phyloP scores from a whole-genome alignment of 192 early-diverging fungal genomes.

The Podila verticillata region DNA sequence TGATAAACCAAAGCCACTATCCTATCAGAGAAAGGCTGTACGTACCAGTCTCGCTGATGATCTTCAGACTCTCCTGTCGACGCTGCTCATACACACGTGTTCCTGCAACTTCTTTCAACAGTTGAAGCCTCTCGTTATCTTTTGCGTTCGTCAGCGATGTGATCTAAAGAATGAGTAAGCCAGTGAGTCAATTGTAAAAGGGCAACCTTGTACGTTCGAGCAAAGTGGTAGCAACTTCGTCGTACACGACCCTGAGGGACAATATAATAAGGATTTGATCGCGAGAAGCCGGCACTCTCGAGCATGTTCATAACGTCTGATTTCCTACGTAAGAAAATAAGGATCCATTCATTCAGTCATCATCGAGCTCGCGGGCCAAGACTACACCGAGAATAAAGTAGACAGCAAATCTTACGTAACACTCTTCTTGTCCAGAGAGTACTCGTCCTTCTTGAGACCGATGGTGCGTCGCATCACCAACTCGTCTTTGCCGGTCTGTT shows the following conservation, averaged over 20 bases:
- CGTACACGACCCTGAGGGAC: slow-evolving; percentile 95
- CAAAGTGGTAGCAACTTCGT: background rate
- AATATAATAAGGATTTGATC: slow-evolving; percentile 98
- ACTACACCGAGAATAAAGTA: background rate
- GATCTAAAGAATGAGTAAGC: slow-evolving; percentile 61
- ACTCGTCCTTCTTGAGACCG: slow-evolving; percentile 98
- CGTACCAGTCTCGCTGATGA: slow-evolving; percentile 90
- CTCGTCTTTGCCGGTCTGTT: slow-evolving; percentile 88
- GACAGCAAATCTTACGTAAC: slow-evolving; percentile 66
- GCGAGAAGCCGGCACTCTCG: slow-evolving; percentile 95
- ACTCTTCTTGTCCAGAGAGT: slow-evolving; percentile 94
- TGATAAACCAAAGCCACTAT: background rate
- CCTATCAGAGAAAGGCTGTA: background rate
- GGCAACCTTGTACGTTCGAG: background rate
- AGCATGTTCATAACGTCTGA: slow-evolving; percentile 92
- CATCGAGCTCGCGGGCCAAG: background rate
- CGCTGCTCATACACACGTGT: slow-evolving; percentile 95
- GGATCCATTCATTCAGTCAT: background rate
- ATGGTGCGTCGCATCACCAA: slow-evolving; percentile 92
- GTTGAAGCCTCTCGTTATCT: slow-evolving; percentile 85
- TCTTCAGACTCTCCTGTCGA: slow-evolving; percentile 87
- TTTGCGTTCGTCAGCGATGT: slow-evolving; percentile 94
- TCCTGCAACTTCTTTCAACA: slow-evolving; percentile 98
- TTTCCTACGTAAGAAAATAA: slow-evolving; percentile 65
- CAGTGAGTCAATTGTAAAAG: background rate